These are phyloP conservation scores for Xerocomus nothofagi DNA, from an alignment of 1,284 basidiomycete genomes.

Conservation along the genomic window DNA sequence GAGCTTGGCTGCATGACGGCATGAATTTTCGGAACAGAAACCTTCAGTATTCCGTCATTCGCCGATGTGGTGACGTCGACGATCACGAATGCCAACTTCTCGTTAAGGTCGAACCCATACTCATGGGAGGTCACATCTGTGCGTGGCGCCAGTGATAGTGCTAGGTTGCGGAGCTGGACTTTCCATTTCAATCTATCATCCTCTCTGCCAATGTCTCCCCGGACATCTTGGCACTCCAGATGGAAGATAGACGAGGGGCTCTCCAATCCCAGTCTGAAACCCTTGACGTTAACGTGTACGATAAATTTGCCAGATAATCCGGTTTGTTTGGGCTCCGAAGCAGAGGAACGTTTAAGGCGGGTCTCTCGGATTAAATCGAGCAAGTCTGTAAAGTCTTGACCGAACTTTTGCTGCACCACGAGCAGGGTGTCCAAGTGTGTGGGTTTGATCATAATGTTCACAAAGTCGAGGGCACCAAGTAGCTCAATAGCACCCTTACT, in stretches of 20 bases:
- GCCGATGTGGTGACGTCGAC: conserved; percentile 57
- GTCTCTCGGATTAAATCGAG: conserved; percentile 63
- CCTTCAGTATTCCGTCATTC: conserved; percentile 45
- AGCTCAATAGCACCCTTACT: conserved; percentile 51
- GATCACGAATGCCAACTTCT: conserved; percentile 79
- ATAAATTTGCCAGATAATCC: conserved; percentile 35
- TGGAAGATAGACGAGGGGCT: conserved; percentile 69
- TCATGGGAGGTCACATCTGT: conserved; percentile 36
- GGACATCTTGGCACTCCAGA: conserved; percentile 72
- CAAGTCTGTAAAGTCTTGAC: conserved; percentile 82
- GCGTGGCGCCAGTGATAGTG: conserved; percentile 71
- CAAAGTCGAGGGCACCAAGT: conserved; percentile 61
- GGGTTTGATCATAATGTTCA: conserved; percentile 73
- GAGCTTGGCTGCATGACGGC: conserved; percentile 92
- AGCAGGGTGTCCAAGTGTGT: conserved; percentile 79
- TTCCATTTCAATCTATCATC: conserved; percentile 53
- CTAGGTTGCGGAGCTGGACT: conserved; percentile 65
- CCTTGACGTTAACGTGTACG: conserved; percentile 65
- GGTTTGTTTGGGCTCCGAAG: conserved; percentile 20
- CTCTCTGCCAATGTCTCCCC: conserved; percentile 55
- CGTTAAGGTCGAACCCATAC: conserved; percentile 52
- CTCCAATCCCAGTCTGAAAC: conserved; percentile 76
- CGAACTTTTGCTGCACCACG: conserved; percentile 81
- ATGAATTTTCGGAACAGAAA: conserved; percentile 74
- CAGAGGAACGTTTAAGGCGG: conserved; percentile 40